These are phyloP conservation scores for Pseudoturritis turrita DNA, from an alignment of 345 rosid species.

Conservation along the genomic window DNA sequence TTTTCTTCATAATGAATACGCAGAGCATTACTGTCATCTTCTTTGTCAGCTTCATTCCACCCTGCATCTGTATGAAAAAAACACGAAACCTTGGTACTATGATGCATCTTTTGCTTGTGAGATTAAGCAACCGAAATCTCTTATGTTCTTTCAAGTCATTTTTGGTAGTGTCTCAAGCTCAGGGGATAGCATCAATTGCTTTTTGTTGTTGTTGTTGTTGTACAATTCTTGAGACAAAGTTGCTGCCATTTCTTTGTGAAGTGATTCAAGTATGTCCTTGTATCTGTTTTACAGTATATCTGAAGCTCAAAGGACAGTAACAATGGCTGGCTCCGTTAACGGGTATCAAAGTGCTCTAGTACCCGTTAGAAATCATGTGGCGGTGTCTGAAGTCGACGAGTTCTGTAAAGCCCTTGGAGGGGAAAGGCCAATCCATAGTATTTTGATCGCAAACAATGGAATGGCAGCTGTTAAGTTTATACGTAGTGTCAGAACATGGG, in stretches of 20 bases:
- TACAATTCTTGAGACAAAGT: neutral
- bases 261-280: neutral
- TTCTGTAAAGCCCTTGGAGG: conserved; percentile 89
- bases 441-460: conserved; percentile 94
- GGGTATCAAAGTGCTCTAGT: conserved; percentile 53
- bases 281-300: conserved; percentile 49
- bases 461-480: conserved; percentile 99
- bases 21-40: conserved; percentile 1
- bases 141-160: neutral
- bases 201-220: neutral
- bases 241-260: neutral
- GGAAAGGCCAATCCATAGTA: conserved; percentile 78
- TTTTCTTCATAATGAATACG: neutral
- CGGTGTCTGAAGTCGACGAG: conserved; percentile 61
- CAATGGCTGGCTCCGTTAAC: conserved; percentile 43
- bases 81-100: neutral
- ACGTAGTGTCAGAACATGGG: conserved; percentile 94
- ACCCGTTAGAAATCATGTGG: conserved; percentile 52
- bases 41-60: too few species aligned
- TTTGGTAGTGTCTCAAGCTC: neutral
- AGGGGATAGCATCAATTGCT: neutral
- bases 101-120: neutral
- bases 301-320: conserved; percentile 47
- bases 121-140: neutral
- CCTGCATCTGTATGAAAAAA: neutral